phyloP scores from a whole-genome alignment of 257 asterid genomes.

The Pogostemon cablin region DNA sequence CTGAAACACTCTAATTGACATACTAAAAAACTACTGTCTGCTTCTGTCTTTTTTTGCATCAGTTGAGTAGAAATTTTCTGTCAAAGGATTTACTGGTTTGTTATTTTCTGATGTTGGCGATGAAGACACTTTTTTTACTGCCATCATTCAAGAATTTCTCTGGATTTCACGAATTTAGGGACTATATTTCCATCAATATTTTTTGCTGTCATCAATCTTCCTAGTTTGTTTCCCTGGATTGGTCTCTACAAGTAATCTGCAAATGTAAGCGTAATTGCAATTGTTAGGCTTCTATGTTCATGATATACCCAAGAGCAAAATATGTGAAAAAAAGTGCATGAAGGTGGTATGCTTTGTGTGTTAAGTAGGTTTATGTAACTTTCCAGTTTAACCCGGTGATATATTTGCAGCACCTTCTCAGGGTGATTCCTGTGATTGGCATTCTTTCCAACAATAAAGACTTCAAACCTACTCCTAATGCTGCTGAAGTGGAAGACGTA shows the following conservation, averaged over 20 bases:
- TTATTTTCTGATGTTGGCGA: no score
- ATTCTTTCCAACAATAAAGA: slow-evolving; percentile 69
- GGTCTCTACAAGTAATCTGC: not conserved
- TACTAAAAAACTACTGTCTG: no score
- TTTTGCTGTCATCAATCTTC: no score
- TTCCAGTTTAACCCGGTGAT: slow-evolving; percentile 13
- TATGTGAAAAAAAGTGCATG: not conserved
- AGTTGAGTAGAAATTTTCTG: no score
- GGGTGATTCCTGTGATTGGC: slow-evolving; percentile 96
- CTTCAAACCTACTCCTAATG: slow-evolving; percentile 66
- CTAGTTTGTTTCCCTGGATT: not conserved
- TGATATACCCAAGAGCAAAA: not conserved
- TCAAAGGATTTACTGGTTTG: no score
- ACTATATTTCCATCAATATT: no score
- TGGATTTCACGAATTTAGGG: no score
- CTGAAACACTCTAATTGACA: no score
- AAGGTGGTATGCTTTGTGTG: not conserved
- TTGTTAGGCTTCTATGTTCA: not conserved
- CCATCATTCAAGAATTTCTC: no score
- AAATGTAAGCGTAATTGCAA: not conserved
- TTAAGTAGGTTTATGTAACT: slow-evolving; percentile 8
- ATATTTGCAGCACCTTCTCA: slow-evolving; percentile 79
- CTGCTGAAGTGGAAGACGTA: slow-evolving; percentile 81
- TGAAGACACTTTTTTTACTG: no score
- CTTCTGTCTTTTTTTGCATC: no score